Evolutionary conservation across 139 green algal genomes (phyloP).

Genomic region (Mychonastes homosphaera): DNA sequence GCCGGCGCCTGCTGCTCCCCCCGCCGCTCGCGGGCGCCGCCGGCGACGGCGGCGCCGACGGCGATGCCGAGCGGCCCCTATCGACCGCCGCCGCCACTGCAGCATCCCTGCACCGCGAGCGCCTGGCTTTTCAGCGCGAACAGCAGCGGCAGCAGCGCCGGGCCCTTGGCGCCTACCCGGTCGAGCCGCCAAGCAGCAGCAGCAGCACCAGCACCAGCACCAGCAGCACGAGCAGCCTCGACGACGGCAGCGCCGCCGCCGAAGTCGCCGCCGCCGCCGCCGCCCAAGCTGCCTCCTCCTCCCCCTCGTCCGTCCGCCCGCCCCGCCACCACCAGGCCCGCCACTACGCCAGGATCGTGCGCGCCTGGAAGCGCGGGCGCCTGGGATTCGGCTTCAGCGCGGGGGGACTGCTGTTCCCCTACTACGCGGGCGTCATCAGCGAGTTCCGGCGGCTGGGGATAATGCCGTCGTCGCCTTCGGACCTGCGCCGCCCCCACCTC

Average conservation of each 20-base stretch:
- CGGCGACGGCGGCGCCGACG: too few species aligned
- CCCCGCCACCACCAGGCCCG: constrained; percentile 1
- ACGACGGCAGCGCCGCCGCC: neutral
- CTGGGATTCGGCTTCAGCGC: constrained; percentile 38
- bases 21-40: too few species aligned
- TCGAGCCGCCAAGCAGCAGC: neutral
- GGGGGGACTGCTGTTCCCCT: constrained; percentile 32
- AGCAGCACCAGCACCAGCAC: neutral
- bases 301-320: neutral
- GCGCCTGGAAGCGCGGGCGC: constrained; percentile 12
- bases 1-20: too few species aligned
- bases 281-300: too few species aligned
- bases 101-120: too few species aligned
- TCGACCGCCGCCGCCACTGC: too few species aligned
- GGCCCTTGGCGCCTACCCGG: neutral
- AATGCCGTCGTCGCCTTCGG: neutral
- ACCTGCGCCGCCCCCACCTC: constrained; percentile 28
- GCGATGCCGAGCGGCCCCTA: too few species aligned
- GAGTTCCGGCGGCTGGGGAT: neutral
- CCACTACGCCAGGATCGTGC: constrained; percentile 3
- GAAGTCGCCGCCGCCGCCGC: neutral
- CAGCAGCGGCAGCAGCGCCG: too few species aligned
- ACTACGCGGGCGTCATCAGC: constrained; percentile 30
- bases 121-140: too few species aligned
- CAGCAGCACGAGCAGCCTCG: constrained; percentile 1